Evolutionary conservation across 2,329 filamentous ascomycete species (phyloP), one percentile per base, ranked within the genome.

Genomic region (Pochonia chlamydosporia): DNA sequence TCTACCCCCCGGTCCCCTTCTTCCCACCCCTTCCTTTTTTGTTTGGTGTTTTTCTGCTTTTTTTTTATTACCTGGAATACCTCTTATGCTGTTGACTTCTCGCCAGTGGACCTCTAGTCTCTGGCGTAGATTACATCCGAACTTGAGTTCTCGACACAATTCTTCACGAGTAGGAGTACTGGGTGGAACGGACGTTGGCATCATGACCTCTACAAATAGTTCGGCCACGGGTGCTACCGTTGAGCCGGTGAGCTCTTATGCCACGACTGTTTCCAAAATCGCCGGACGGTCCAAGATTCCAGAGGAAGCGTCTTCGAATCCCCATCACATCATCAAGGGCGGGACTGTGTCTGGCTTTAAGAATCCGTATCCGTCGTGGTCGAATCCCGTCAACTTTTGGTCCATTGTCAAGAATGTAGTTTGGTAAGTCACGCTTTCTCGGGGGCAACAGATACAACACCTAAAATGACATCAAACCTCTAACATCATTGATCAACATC

Each of bases 361-460:
- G 48, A 81, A 80, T 51, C 70, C 72, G 0, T 69, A 79, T 44
- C 69, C 73, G n/a, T 79, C 76, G 0, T 73, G 62, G 47, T 59
- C 31, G 14, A 55, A 55, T 26, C 52, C 49, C 13, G 49, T 55
- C 20, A 50, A 41, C 24, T 44, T 62, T 2, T 33, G 45, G 8
- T 56, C 55, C 14, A 58, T 66, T 5, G 10, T 67, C 1, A 52
- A 51, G 23, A 61, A 60, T n/a, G 56, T 72, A 3, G 16, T 70
- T 21, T 65, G 63, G 71, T 72, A 56, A 13, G 67, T 23, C 33
- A n/a, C n/a, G n/a, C n/a, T n/a, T n/a, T n/a, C n/a, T n/a, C n/a
- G n/a, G n/a, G n/a, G n/a, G n/a, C n/a, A n/a, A n/a, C n/a, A n/a
- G n/a, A n/a, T n/a, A n/a, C n/a, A n/a, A n/a, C n/a, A n/a, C n/a